These are phyloP conservation scores for Diatrype stigma DNA, from an alignment of 2,329 filamentous ascomycete genomes.

Conservation along the genomic window DNA sequence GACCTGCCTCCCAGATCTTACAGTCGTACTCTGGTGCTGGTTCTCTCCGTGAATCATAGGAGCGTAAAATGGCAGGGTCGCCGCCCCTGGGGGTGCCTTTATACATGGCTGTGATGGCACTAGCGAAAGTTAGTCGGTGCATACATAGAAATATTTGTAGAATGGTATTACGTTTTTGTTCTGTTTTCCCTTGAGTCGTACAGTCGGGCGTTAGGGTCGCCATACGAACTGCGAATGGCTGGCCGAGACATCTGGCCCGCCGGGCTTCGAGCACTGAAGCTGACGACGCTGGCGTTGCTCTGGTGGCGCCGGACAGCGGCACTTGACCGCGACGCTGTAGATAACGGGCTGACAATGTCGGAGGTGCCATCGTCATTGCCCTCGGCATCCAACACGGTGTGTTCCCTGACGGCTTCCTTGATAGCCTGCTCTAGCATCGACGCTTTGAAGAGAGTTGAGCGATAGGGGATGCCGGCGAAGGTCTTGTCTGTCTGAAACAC, in stretches of 20 bases:
- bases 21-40: constrained; percentile 88
- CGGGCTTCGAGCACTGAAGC: constrained; percentile 67
- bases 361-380: constrained; percentile 66
- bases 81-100: constrained; percentile 71
- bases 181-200: constrained; percentile 83
- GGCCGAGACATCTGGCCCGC: constrained; percentile 53
- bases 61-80: constrained; percentile 72
- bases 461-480: constrained; percentile 89
- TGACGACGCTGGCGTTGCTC: constrained; percentile 79
- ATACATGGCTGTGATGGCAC: constrained; percentile 86
- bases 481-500: constrained; percentile 99
- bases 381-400: constrained; percentile 75
- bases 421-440: constrained; percentile 94
- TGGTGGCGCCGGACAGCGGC: constrained; percentile 54
- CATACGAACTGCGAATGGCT: constrained; percentile 55
- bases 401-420: constrained; percentile 78
- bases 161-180: constrained; percentile 73
- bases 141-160: constrained; percentile 1
- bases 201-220: constrained; percentile 80
- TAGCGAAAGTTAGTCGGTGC: constrained; percentile 35
- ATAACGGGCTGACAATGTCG: constrained; percentile 38
- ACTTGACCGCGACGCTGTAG: constrained; percentile 36
- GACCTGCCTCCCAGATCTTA: constrained; percentile 94
- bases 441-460: constrained; percentile 93
- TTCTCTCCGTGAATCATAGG: constrained; percentile 92